These are phyloP conservation scores for Tetrapisispora namnaoensis DNA, from an alignment of 805 yeast species.

Conservation along the genomic window DNA sequence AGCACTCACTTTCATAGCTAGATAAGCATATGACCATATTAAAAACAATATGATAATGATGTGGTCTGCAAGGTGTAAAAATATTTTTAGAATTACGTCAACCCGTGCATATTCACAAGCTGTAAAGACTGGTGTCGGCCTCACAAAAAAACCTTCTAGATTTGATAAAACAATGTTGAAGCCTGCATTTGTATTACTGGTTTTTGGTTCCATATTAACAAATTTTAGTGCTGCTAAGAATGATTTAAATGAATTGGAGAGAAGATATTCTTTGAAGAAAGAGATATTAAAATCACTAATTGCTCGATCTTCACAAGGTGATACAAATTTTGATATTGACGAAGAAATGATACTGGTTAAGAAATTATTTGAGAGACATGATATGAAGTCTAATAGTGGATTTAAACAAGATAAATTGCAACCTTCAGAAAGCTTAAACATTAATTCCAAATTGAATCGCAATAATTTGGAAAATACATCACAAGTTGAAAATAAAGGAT, in stretches of 20 bases:
- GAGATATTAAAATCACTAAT: constrained; percentile 33
- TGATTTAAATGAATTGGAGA: constrained; percentile 32
- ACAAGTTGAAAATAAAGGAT: neutral
- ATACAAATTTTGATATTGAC: constrained; percentile 30
- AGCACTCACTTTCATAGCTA: too few species aligned
- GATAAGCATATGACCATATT: too few species aligned
- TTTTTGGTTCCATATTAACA: constrained; percentile 39
- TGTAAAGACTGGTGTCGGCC: too few species aligned
- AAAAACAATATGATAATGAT: neutral
- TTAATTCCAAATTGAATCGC: neutral
- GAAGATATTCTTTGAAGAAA: constrained; percentile 31
- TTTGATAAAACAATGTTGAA: constrained; percentile 31
- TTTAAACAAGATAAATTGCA: neutral
- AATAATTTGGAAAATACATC: neutral
- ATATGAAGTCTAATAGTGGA: neutral
- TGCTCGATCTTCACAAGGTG: constrained; percentile 31
- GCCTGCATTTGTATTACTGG: constrained; percentile 34
- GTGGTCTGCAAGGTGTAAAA: neutral
- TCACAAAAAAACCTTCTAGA: constrained; percentile 6
- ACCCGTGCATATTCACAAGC: neutral
- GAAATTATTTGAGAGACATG: constrained; percentile 21
- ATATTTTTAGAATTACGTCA: too few species aligned
- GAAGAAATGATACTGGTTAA: constrained; percentile 34
- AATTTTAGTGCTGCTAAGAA: constrained; percentile 37
- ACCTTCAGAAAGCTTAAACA: neutral